Percentiles rank a stretch among this genome's conserved stretches.
phyloP scores from a whole-genome alignment of 371 early-diverging fungal genomes.

The Amoeboradix gromovi region DNA sequence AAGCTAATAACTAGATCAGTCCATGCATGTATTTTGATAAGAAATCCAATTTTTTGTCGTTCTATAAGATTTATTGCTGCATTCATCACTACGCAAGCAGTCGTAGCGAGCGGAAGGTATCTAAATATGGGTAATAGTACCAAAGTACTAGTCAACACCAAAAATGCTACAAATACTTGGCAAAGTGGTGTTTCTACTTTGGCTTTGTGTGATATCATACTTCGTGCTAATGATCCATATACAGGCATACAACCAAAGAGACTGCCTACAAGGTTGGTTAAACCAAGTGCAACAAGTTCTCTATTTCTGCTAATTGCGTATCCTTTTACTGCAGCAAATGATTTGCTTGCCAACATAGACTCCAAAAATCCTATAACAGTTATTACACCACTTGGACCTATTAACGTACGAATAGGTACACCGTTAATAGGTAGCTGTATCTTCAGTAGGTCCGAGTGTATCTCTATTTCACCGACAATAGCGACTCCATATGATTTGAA shows the following conservation, averaged over 20 bases:
- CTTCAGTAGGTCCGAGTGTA: background rate
- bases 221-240: conserved; percentile 66
- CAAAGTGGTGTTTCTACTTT: conserved; percentile 64
- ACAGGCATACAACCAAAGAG: conserved; percentile 56
- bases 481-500: conserved; percentile 6
- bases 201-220: conserved; percentile 57
- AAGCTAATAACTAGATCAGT: conserved; percentile 41
- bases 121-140: conserved; percentile 46
- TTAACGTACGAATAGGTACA: conserved; percentile 2
- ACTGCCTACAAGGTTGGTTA: conserved; percentile 44
- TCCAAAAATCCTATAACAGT: conserved; percentile 78
- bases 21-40: conserved; percentile 54
- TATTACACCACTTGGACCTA: conserved; percentile 14
- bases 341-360: conserved; percentile 58
- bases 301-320: conserved; percentile 67
- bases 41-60: conserved; percentile 45
- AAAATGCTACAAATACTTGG: conserved; percentile 36
- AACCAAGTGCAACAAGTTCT: conserved; percentile 69
- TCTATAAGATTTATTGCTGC: conserved; percentile 51
- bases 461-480: conserved; percentile 5
- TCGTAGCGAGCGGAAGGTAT: conserved; percentile 51
- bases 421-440: background rate
- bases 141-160: conserved; percentile 43
- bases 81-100: conserved; percentile 52
- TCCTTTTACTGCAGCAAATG: conserved; percentile 51